Evolutionary conservation across 768 basidiomycete genomes (phyloP).

Genomic region (Lactarius trivialis): DNA sequence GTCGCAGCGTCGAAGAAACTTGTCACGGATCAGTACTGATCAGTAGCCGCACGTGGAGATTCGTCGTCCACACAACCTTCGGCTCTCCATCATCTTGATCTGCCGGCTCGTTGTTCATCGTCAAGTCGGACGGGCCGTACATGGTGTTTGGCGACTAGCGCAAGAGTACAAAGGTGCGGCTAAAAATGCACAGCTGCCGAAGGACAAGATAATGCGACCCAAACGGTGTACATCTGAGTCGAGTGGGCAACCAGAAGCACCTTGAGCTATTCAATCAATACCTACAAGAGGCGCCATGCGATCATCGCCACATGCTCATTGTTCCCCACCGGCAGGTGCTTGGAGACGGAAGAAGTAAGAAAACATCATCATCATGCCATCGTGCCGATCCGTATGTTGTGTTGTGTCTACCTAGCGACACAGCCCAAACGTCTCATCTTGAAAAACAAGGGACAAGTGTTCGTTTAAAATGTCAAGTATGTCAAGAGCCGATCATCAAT

Average conservation of each 20-base stretch:
- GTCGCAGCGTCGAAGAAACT: slow-evolving; percentile 66
- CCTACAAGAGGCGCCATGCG: slow-evolving; percentile 65
- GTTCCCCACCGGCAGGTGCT: slow-evolving; percentile 50
- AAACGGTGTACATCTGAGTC: slow-evolving; percentile 80
- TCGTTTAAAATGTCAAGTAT: no score
- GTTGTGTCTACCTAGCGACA: not conserved
- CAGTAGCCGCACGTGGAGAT: slow-evolving; percentile 71
- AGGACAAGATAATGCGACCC: slow-evolving; percentile 63
- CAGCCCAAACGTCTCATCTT: slow-evolving; percentile 23
- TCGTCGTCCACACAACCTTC: slow-evolving; percentile 81
- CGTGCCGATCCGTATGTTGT: slow-evolving; percentile 68
- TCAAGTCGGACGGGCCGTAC: slow-evolving; percentile 98
- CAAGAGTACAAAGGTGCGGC: slow-evolving; percentile 79
- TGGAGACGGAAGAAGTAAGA: slow-evolving; percentile 41
- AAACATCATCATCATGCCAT: no score
- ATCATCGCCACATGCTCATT: slow-evolving; percentile 77
- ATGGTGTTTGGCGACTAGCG: slow-evolving; percentile 98
- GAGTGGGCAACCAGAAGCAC: slow-evolving; percentile 67
- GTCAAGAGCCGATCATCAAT: no score
- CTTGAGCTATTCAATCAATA: slow-evolving; percentile 54
- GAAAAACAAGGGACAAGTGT: slow-evolving; percentile 29
- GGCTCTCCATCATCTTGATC: slow-evolving; percentile 55
- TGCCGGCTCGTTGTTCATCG: slow-evolving; percentile 85
- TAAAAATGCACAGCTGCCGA: slow-evolving; percentile 45
- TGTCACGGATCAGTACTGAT: slow-evolving; percentile 42